phyloP scores from a whole-genome alignment of 1,284 basidiomycete species.

The Moesziomyces globuligerus region DNA sequence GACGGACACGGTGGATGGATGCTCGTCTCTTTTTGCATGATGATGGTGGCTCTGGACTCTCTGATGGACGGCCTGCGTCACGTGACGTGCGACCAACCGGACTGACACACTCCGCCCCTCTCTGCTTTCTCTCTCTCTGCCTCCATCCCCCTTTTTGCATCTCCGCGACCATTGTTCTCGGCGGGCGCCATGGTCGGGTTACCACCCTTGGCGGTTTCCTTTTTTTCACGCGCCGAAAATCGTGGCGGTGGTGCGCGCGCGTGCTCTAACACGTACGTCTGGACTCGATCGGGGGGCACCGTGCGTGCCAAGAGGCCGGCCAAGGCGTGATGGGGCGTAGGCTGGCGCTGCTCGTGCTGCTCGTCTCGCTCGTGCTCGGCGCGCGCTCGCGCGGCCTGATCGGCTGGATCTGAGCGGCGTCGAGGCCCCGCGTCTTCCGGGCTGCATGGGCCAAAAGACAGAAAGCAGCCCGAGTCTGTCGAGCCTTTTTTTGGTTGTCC shows the following conservation, averaged over 20 bases:
- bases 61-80: conserved; percentile 12
- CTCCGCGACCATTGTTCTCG: not conserved
- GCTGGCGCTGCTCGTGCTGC: conserved; percentile 23
- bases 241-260: too few species aligned
- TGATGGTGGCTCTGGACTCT: not conserved
- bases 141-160: not conserved
- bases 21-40: not conserved
- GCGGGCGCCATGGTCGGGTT: not conserved
- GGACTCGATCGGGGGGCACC: conserved; percentile 4
- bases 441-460: too few species aligned
- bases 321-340: conserved; percentile 17
- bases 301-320: conserved; percentile 34
- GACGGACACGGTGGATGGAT: too few species aligned
- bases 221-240: conserved; percentile 1
- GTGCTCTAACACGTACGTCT: not conserved
- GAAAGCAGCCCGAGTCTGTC: too few species aligned
- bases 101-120: conserved; percentile 7
- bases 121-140: not conserved
- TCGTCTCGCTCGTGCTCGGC: conserved; percentile 46
- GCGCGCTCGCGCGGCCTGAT: conserved; percentile 47
- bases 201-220: not conserved
- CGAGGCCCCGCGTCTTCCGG: too few species aligned
- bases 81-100: conserved; percentile 25
- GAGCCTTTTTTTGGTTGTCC: too few species aligned
- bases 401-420: conserved; percentile 17